Base-by-base conservation (phyloP, 129 eudicot species). In the Cynara cardunculus region DNA sequence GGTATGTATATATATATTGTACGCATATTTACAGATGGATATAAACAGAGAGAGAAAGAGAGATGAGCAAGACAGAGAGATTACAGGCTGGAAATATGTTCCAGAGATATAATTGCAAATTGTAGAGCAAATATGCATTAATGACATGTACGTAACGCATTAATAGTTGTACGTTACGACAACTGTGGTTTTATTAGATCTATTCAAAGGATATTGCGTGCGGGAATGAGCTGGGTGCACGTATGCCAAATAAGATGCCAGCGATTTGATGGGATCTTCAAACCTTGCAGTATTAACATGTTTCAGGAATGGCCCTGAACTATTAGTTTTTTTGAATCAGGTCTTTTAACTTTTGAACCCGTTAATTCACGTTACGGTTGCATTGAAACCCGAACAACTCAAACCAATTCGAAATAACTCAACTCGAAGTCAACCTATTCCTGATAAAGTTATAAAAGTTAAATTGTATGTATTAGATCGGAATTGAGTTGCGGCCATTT, bases 161-260 rank as follows among this genome's bases (percentile, higher is more conserved):
- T 0, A 9, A 21, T 8, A 10, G 81, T 69, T 82, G 76, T 69
- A 82, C 30, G 22, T 62, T 82, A n/a, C 0, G 12, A 12, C 35
- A 7, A 0, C 5, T 62, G 5, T 35, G 27, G 24, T 11, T 28
- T 11, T 61, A 37, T 70, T 76, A 4, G 73, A 21, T 76, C 26
- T 71, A 66, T 5, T 59, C 9, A 19, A 22, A 37, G 34, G 73
- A 27, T 26, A 35, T 83, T 82, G 85, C 81, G 88, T 76, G 90
- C 77, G 91, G 84, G 75, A 69, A 85, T 85, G 91, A 88, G 88
- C 91, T 87, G 96, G 69, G 79, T 80, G 96, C 96, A 91, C 96
- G 91, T 81, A 87, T 84, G 89, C 74, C 32, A 71, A 81, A 81
- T 28, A 61, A 83, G 79, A 83, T 77, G 86, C 82, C 86, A 83